phyloP scores from a whole-genome alignment of 2,329 filamentous ascomycete genomes.

The Fusarium robinianum region DNA sequence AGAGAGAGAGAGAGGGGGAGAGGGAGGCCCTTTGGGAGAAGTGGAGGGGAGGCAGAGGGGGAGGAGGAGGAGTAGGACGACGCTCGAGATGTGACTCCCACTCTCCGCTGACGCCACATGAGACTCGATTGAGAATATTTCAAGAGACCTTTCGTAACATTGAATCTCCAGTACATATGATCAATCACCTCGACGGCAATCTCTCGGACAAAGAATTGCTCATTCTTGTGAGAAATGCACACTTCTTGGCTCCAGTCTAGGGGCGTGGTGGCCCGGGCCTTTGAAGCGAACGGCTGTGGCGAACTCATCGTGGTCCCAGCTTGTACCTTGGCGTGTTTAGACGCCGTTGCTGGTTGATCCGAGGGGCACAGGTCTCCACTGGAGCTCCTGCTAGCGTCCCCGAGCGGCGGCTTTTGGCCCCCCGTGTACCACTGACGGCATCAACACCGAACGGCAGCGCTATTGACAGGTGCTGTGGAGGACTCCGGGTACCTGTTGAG shows the following conservation, averaged over 20 bases:
- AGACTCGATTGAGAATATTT: no score
- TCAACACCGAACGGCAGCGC: conserved; percentile 19
- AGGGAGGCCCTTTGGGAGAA: no score
- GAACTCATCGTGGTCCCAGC: conserved; percentile 7
- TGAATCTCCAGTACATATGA: no score
- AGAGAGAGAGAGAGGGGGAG: background rate
- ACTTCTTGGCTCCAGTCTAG: no score
- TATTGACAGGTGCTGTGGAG: conserved; percentile 9
- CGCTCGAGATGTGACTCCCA: no score
- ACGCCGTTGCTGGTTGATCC: conserved; percentile 37
- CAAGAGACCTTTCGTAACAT: no score
- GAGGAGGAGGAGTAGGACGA: no score
- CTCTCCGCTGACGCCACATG: no score
- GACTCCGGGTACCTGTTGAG: conserved; percentile 25
- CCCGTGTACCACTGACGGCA: conserved; percentile 21
- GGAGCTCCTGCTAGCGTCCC: conserved; percentile 30
- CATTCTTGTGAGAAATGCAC: no score
- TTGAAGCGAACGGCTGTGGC: conserved; percentile 21
- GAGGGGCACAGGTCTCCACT: conserved; percentile 27
- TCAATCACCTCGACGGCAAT: no score
- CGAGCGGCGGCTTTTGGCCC: background rate
- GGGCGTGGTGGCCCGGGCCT: conserved; percentile 7
- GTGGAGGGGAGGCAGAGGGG: no score
- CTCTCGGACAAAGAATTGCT: no score
- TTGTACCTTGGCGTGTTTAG: conserved; percentile 31